Conservation (phyloP, 1,139 yeast species). For the Pichia norvegensis region DNA sequence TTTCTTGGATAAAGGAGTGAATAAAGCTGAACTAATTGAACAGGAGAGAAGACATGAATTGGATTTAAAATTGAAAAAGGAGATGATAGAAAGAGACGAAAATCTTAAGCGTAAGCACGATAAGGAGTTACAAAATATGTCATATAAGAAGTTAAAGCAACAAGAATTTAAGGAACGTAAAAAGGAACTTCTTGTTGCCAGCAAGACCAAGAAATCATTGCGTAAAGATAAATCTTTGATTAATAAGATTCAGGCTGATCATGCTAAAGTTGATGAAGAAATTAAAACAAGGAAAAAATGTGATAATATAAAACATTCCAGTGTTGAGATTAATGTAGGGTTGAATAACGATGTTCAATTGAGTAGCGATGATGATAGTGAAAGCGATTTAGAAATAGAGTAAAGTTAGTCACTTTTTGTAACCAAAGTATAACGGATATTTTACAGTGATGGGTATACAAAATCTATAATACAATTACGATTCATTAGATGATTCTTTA, state of each 20-base stretch:
- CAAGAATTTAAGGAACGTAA: slow-evolving; percentile 12
- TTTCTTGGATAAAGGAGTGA: slow-evolving; percentile 39
- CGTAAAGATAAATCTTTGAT: slow-evolving; percentile 4
- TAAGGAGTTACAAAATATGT: slow-evolving; percentile 2
- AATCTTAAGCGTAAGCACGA: slow-evolving; percentile 14
- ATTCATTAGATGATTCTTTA: background rate
- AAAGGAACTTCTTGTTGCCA: slow-evolving; percentile 3
- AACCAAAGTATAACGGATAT: background rate
- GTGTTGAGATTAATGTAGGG: background rate
- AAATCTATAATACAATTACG: background rate
- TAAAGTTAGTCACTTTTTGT: background rate
- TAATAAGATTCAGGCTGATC: background rate
- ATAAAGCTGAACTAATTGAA: slow-evolving; percentile 29
- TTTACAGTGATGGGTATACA: too few species aligned
- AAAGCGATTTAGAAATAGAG: background rate
- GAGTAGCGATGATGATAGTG: background rate
- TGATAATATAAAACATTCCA: slow-evolving; percentile 1
- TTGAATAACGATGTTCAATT: background rate
- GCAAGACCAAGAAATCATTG: slow-evolving; percentile 8
- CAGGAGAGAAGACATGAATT: slow-evolving; percentile 14
- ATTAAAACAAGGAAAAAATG: slow-evolving; percentile 13
- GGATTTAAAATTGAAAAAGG: slow-evolving; percentile 13
- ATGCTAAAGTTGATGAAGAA: slow-evolving; percentile 10
- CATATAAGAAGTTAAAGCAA: slow-evolving; percentile 10
- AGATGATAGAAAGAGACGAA: slow-evolving; percentile 16